Conservation (phyloP, 345 rosid species). For the Gossypium stocksii region DNA sequence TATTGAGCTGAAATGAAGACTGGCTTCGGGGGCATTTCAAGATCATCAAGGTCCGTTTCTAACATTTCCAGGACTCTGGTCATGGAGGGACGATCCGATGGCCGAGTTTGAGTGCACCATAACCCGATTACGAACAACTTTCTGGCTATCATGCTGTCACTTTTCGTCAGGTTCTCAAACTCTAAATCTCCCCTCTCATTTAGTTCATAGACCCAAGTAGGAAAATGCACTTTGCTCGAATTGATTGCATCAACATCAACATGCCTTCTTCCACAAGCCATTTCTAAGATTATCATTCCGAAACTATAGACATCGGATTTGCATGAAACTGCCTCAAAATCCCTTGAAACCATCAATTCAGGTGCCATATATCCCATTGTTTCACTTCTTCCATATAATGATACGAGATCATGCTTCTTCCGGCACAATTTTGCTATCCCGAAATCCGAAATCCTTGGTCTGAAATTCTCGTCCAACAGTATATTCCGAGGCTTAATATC, state of each 20-base stretch:
- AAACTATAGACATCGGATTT: conserved; percentile 18
- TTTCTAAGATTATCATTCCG: conserved; percentile 8
- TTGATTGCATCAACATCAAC: neutral
- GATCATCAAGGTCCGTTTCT: conserved; percentile 14
- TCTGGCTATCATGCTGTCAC: conserved; percentile 14
- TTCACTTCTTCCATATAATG: neutral
- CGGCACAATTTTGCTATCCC: neutral
- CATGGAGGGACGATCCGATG: conserved; percentile 35
- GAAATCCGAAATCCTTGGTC: conserved; percentile 6
- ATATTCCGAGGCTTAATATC: conserved; percentile 14
- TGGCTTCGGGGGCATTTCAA: conserved; percentile 33
- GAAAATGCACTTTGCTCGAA: conserved; percentile 3
- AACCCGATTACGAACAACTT: conserved; percentile 33
- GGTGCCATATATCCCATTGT: conserved; percentile 12
- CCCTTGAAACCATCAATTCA: neutral
- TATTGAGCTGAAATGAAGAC: conserved; percentile 20
- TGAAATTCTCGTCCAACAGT: conserved; percentile 7
- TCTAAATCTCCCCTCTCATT: conserved; percentile 12
- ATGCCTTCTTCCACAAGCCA: conserved; percentile 12
- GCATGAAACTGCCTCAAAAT: neutral
- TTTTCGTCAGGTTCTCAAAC: conserved; percentile 4
- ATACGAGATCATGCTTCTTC: neutral
- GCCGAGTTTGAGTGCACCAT: conserved; percentile 34
- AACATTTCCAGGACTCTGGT: conserved; percentile 36
- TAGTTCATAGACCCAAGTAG: conserved; percentile 17